phyloP scores from a whole-genome alignment of 2,329 filamentous ascomycete species.

The Coniochaeta ligniaria region DNA sequence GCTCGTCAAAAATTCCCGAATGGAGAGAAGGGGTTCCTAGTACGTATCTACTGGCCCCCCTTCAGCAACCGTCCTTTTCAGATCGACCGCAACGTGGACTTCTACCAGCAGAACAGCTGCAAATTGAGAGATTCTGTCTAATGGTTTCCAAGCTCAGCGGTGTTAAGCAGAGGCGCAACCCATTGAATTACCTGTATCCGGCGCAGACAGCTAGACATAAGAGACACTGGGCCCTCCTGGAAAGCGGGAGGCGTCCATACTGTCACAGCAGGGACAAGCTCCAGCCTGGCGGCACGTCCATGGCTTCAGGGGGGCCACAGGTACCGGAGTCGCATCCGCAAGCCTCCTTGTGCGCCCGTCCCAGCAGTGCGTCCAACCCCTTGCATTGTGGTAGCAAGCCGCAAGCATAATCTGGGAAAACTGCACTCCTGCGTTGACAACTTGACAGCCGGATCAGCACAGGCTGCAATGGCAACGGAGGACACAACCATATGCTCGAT shows the following conservation, averaged over 20 bases:
- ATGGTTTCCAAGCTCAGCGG: too few relatives aligned
- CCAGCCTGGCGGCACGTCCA: too few relatives aligned
- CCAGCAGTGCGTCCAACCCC: constrained; percentile 8
- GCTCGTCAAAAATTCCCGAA: constrained; percentile 20
- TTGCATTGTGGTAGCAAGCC: constrained; percentile 6
- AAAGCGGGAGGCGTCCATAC: background rate
- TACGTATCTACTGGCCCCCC: background rate
- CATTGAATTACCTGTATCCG: too few relatives aligned
- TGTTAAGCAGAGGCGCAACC: too few relatives aligned
- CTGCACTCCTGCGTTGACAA: constrained; percentile 3
- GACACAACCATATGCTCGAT: background rate
- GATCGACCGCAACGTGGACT: too few relatives aligned
- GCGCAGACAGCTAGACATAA: background rate
- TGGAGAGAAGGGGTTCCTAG: constrained; percentile 6
- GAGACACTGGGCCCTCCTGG: background rate
- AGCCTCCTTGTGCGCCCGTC: constrained; percentile 1
- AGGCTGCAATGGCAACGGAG: background rate
- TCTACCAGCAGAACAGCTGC: background rate
- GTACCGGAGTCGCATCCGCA: background rate
- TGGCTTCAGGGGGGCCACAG: background rate
- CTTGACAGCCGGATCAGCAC: constrained; percentile 1
- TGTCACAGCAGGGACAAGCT: background rate
- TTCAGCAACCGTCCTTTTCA: background rate
- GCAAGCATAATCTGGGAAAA: constrained; percentile 6
- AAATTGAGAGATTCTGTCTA: background rate